Base-by-base conservation (phyloP, 139 green algal species). In the Closterium sp. region DNA sequence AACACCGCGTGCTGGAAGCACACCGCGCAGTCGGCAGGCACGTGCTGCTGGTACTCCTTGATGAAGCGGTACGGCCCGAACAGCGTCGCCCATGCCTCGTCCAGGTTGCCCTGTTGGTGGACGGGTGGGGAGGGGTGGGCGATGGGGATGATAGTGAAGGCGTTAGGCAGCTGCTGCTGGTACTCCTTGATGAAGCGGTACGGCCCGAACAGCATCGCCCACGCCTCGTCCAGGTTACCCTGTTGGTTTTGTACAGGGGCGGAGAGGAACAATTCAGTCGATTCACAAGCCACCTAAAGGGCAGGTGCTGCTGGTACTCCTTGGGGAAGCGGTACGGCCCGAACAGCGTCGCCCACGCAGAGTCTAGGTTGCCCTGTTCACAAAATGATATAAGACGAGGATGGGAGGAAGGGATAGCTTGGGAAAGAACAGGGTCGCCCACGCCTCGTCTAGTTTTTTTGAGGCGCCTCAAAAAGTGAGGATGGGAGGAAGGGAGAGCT, bases 1-100 rank as follows among this genome's bases (percentile, higher is more conserved):
- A 91, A 86, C 9, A 91, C 79, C 1, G 84, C 62, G 38, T 91
- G 42, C 6, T 87, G 89, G 38, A 91, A 91, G 38, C 89, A 91
- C 30, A 91, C 30, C 17, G 50, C 50, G 5, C 10, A 17, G 50
- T 11, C 50, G 50, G 50, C 10, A 22, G 50, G 50, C 50, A 73
- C 10, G 29, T 17, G 21, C 4, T 38, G 62, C 21, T 27, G 32
- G 13, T 86, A 70, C 31, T 31, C 21, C 38, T 91, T 91, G 30
- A 45, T 45, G 84, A 85, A 91, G 4, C 79, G 19, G 31, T 86
- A 38, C 28, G 32, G 62, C 27, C 31, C 22, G 38, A 91, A 91
- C 84, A 91, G 32, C 1, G 32, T 84, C 28, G 10, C 21, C 89
- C 31, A 91, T 1, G 22, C 31, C 6, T 30, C 62, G 38, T 91